Evolutionary conservation across 2,329 filamentous ascomycete genomes (phyloP).

Genomic region (Capronia coronata): DNA sequence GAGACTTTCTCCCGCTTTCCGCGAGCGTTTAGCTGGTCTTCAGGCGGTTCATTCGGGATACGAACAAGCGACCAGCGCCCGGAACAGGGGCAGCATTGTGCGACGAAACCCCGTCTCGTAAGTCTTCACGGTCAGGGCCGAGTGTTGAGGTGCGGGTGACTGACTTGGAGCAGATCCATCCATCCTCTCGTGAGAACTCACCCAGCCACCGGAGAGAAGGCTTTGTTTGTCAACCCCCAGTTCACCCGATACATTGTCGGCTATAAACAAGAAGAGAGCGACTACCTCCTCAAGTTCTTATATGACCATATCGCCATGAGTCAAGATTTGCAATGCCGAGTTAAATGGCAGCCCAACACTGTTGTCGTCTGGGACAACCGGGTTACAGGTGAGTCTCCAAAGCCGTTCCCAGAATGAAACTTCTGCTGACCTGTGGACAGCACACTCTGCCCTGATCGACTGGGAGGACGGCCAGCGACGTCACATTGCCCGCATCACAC

Average conservation of each 20-base stretch:
- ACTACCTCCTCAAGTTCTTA: conserved; percentile 44
- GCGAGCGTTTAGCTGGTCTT: conserved; percentile 71
- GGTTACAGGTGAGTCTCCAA: conserved; percentile 12
- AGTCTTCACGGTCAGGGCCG: neutral
- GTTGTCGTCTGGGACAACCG: conserved; percentile 36
- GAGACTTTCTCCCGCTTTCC: conserved; percentile 70
- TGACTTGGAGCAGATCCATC: conserved; percentile 23
- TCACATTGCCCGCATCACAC: conserved; percentile 49
- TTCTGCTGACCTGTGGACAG: conserved; percentile 31
- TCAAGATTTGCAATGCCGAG: conserved; percentile 44
- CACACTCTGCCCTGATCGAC: conserved; percentile 46
- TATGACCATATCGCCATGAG: conserved; percentile 43
- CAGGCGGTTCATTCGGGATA: conserved; percentile 70
- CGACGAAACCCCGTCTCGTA: conserved; percentile 38
- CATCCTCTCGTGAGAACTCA: conserved; percentile 45
- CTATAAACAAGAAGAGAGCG: conserved; percentile 43
- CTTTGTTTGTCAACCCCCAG: conserved; percentile 45
- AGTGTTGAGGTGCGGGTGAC: neutral
- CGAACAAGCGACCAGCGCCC: conserved; percentile 69
- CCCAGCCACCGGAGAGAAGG: conserved; percentile 45
- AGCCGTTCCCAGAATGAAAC: conserved; percentile 19
- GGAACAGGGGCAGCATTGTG: conserved; percentile 41
- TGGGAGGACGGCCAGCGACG: conserved; percentile 49
- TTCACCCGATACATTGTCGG: conserved; percentile 45
- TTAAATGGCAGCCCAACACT: conserved; percentile 45